Percentiles rank a stretch among this genome's conserved stretches.
These are phyloP conservation scores for Rhodocollybia butyracea DNA, from an alignment of 768 basidiomycete genomes.

Conservation along the genomic window DNA sequence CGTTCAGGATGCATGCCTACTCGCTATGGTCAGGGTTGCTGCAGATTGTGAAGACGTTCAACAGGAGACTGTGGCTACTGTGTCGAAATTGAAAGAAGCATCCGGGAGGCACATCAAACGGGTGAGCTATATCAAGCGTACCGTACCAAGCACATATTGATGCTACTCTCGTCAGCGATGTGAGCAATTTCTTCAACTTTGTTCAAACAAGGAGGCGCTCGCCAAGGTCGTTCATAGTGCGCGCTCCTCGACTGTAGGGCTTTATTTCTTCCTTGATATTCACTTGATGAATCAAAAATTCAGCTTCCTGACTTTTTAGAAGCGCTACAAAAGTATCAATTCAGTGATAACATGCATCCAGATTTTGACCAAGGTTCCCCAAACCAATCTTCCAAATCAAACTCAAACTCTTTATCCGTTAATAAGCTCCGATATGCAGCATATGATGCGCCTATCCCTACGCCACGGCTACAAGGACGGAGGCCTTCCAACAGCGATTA, in stretches of 20 bases:
- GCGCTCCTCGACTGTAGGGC: conserved; percentile 53
- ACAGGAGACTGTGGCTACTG: conserved; percentile 35
- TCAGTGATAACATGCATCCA: conserved; percentile 11
- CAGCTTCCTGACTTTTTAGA: conserved; percentile 73
- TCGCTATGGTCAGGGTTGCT: conserved; percentile 68
- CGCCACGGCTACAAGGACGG: conserved; percentile 40
- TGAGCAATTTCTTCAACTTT: conserved; percentile 58
- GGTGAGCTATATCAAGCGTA: conserved; percentile 44
- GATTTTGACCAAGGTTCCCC: conserved; percentile 9
- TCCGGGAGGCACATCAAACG: conserved; percentile 55
- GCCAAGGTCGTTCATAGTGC: conserved; percentile 44
- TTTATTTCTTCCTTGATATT: conserved; percentile 5
- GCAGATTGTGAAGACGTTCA: conserved; percentile 57
- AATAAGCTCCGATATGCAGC: conserved; percentile 65
- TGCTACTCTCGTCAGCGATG: conserved; percentile 50
- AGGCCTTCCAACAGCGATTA: conserved; percentile 23
- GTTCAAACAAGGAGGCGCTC: conserved; percentile 41
- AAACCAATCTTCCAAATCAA: not conserved
- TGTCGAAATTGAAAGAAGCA: conserved; percentile 39
- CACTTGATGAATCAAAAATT: not conserved
- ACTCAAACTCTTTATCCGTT: conserved; percentile 23
- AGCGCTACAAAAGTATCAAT: conserved; percentile 39
- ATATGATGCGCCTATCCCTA: conserved; percentile 59
- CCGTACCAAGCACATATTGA: not conserved
- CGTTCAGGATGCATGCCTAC: conserved; percentile 69